A percentile compares a stretch with the other conserved stretches of the same genome.
These are phyloP conservation scores for Recurvomyces mirabilis DNA, from an alignment of 495 filamentous ascomycete species.

Conservation along the genomic window DNA sequence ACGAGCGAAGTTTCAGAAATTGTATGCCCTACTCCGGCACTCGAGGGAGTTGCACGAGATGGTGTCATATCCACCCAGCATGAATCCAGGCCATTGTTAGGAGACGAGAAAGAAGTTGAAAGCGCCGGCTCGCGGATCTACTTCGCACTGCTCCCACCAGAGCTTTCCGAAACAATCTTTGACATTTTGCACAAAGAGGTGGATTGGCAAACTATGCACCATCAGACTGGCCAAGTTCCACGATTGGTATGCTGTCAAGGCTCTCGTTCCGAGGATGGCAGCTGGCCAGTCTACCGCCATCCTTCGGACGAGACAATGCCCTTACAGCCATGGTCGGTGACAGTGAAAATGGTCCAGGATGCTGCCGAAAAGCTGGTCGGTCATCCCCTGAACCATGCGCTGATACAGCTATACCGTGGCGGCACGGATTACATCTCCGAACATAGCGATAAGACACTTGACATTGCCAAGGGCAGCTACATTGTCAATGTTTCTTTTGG, in stretches of 20 bases:
- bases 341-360: slow-evolving; percentile 55
- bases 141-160: slow-evolving; percentile 46
- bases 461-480: slow-evolving; percentile 66
- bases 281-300: slow-evolving; percentile 84
- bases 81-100: slow-evolving; percentile 19
- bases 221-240: slow-evolving; percentile 83
- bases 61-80: too few relatives aligned
- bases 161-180: slow-evolving; percentile 46
- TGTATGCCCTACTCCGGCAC: too few relatives aligned
- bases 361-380: slow-evolving; percentile 57
- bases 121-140: slow-evolving; percentile 68
- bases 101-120: slow-evolving; percentile 11
- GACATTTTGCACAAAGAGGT: slow-evolving; percentile 64
- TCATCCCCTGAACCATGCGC: slow-evolving; percentile 80
- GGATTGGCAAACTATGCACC: slow-evolving; percentile 83
- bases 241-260: slow-evolving; percentile 91
- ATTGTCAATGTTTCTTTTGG: slow-evolving; percentile 92
- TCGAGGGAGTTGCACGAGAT: too few relatives aligned
- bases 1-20: too few relatives aligned
- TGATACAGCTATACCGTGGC: slow-evolving; percentile 85
- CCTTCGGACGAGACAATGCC: slow-evolving; percentile 84
- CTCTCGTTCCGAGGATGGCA: slow-evolving; percentile 54
- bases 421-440: slow-evolving; percentile 94
- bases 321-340: slow-evolving; percentile 59
- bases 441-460: slow-evolving; percentile 92